Conservation (phyloP, 352 stramenopile species). For the Phytophthora pini region DNA sequence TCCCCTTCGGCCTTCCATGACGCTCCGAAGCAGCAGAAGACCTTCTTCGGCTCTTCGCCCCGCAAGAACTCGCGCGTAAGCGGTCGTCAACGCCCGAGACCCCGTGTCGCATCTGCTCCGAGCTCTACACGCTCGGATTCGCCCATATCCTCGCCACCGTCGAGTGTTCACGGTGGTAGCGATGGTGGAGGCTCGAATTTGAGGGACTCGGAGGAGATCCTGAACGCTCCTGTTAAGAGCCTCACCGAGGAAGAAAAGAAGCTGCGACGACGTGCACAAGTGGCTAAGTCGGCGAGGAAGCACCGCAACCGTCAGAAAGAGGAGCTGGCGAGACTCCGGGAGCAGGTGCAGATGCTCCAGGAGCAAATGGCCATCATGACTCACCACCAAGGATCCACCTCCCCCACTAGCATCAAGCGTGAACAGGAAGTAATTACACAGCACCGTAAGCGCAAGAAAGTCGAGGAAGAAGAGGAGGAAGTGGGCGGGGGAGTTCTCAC, state of each 20-base stretch:
- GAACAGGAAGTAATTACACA: slow-evolving; percentile 68
- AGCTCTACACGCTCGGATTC: slow-evolving; percentile 40
- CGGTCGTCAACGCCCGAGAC: slow-evolving; percentile 8
- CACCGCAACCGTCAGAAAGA: slow-evolving; percentile 86
- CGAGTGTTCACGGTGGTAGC: slow-evolving; percentile 45
- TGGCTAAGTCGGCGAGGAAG: slow-evolving; percentile 84
- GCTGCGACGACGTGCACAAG: slow-evolving; percentile 74
- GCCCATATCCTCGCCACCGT: slow-evolving; percentile 51
- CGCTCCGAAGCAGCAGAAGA: slow-evolving; percentile 17
- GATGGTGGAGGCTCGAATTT: slow-evolving; percentile 30
- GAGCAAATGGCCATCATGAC: slow-evolving; percentile 84
- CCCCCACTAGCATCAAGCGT: slow-evolving; percentile 49
- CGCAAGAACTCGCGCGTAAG: slow-evolving; percentile 4
- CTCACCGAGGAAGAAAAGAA: slow-evolving; percentile 89
- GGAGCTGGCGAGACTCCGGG: slow-evolving; percentile 69
- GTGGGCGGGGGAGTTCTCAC: slow-evolving; percentile 38
- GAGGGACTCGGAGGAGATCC: slow-evolving; percentile 76
- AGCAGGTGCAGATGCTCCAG: slow-evolving; percentile 79
- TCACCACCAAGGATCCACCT: slow-evolving; percentile 44
- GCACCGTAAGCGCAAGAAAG: slow-evolving; percentile 80
- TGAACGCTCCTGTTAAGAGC: slow-evolving; percentile 82
- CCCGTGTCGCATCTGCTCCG: slow-evolving; percentile 18
- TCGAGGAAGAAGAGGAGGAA: slow-evolving; percentile 44
- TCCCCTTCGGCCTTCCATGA: slow-evolving; percentile 30
- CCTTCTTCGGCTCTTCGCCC: slow-evolving; percentile 28